Base-by-base conservation (phyloP, 2,329 filamentous ascomycete genomes). In the Monosporascus sp. region DNA sequence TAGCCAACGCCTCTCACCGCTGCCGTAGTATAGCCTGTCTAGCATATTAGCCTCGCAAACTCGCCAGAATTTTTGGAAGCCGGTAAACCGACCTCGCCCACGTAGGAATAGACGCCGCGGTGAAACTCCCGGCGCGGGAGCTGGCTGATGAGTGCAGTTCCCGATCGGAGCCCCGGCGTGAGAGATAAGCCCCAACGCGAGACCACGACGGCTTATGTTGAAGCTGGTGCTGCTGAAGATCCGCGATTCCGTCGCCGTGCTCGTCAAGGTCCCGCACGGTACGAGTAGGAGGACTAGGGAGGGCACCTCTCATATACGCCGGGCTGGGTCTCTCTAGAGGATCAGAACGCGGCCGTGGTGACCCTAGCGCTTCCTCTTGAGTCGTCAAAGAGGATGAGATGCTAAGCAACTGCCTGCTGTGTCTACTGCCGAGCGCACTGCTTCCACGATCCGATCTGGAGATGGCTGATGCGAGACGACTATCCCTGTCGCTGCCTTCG, bases 1-100 rank as follows among this genome's bases (percentile, higher is more conserved):
- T 48, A 87, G 68, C 53, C 72, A 82, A 47, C 72, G 78, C 56
- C 75, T 78, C 67, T 81, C 85, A 49, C 85, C 84, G 51, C 82
- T 84, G 37, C 84, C 82, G 66, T 91, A 91, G 69, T 91, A 91
- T 17, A 89, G 72, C 60, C 78, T 84, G 41, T 70, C 72, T 44
- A 19, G 37, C 11, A 37, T 45, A 31, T 62, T 52, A 64, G 60
- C 48, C 58, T 38, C 40, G 24, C 1, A 46, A 47, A 31, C 5
- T 14, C 19, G 7, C 38, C 19, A 47, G 7, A 35, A 52, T 48
- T 43, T 8, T 17, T 14, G 26, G 19, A n/a, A 44, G 20, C 19
- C 40, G n/a, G 16, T 49, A 38, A 22, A 52, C 69, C 64, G 68
- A 78, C 75, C 69, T 74, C 27, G 80, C 81, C 81, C 81, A 85